phyloP scores from a whole-genome alignment of 805 yeast species.

The Metschnikowia reukaufii region DNA sequence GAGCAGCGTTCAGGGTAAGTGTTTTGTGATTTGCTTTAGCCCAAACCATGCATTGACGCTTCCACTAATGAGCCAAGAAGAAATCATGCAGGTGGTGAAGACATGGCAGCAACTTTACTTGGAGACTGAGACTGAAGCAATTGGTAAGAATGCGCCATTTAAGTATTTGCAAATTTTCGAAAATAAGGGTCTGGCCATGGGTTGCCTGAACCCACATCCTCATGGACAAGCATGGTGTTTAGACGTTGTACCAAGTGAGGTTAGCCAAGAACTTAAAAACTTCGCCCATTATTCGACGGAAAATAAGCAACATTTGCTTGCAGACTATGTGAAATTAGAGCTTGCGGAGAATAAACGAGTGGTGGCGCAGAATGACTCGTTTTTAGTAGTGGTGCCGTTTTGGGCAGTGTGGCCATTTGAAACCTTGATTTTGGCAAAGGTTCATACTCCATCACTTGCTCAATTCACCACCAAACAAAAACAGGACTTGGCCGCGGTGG shows the following conservation, averaged over 20 bases:
- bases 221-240: slow-evolving; percentile 84
- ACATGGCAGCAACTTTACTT: slow-evolving; percentile 60
- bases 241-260: slow-evolving; percentile 64
- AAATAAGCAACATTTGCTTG: slow-evolving; percentile 50
- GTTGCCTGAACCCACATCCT: slow-evolving; percentile 80
- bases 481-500: slow-evolving; percentile 53
- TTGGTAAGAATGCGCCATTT: slow-evolving; percentile 44
- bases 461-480: slow-evolving; percentile 49
- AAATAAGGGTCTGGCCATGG: slow-evolving; percentile 79
- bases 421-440: slow-evolving; percentile 59
- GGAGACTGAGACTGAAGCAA: slow-evolving; percentile 39
- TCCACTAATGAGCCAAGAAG: slow-evolving; percentile 54
- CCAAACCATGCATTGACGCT: slow-evolving; percentile 68
- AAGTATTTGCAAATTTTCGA: slow-evolving; percentile 72
- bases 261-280: slow-evolving; percentile 53
- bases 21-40: slow-evolving; percentile 70
- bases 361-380: slow-evolving; percentile 60
- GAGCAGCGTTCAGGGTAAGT: slow-evolving; percentile 62
- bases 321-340: slow-evolving; percentile 62
- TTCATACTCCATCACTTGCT: slow-evolving; percentile 49
- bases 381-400: slow-evolving; percentile 69
- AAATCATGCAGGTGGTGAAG: slow-evolving; percentile 49
- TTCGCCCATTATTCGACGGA: slow-evolving; percentile 47
- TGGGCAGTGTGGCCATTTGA: slow-evolving; percentile 88
- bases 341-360: slow-evolving; percentile 50